Percentiles rank a stretch among this genome's conserved stretches.
Conservation (phyloP, 345 rosid genomes). For the Erodium maritimum region DNA sequence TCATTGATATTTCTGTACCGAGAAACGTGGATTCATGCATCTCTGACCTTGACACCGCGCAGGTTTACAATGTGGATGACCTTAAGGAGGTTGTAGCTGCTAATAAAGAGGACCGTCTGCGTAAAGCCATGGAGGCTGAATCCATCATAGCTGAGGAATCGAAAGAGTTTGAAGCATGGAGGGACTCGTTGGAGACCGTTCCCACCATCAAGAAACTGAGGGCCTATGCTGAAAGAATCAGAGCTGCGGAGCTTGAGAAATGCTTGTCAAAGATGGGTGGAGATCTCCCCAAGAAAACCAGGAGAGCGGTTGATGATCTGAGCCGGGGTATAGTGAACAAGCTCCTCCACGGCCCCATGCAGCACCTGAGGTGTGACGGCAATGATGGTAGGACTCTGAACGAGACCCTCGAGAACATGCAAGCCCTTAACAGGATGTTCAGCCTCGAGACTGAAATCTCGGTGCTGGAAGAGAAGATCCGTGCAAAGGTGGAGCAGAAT, state of each 20-base stretch:
- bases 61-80: slow-evolving; percentile 84
- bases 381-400: slow-evolving; percentile 60
- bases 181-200: slow-evolving; percentile 88
- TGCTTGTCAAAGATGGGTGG: slow-evolving; percentile 91
- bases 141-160: slow-evolving; percentile 68
- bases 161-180: slow-evolving; percentile 84
- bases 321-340: slow-evolving; percentile 89
- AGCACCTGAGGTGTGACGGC: slow-evolving; percentile 91
- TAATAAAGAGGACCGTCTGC: slow-evolving; percentile 81
- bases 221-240: slow-evolving; percentile 86
- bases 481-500: slow-evolving; percentile 56
- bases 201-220: slow-evolving; percentile 92
- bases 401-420: slow-evolving; percentile 93
- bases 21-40: slow-evolving; percentile 83
- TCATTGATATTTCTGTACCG: slow-evolving; percentile 84
- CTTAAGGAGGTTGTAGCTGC: slow-evolving; percentile 99
- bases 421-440: slow-evolving; percentile 92
- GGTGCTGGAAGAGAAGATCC: slow-evolving; percentile 68
- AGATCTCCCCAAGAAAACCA: slow-evolving; percentile 71
- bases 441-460: slow-evolving; percentile 70
- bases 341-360: slow-evolving; percentile 97
- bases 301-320: slow-evolving; percentile 75
- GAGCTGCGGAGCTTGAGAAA: slow-evolving; percentile 70
- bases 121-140: slow-evolving; percentile 95
- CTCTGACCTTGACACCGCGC: slow-evolving; percentile 33